Evolutionary conservation across 768 basidiomycete genomes (phyloP).

Genomic region (Phanerodontia chrysosporium): DNA sequence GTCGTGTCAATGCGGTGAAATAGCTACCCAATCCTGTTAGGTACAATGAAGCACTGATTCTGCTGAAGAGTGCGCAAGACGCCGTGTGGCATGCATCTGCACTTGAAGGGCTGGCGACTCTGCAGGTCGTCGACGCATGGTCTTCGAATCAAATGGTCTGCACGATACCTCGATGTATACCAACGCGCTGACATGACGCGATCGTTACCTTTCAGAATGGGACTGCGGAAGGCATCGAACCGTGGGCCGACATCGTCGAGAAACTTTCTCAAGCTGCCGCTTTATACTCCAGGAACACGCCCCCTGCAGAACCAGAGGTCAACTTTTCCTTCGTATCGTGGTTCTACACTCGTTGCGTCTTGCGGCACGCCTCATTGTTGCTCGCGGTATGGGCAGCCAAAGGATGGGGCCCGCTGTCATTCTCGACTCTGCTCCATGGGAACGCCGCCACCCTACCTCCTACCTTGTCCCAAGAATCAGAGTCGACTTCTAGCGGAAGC

Average conservation of each 20-base stretch:
- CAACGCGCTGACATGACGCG: too few relatives aligned
- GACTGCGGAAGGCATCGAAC: conserved; percentile 52
- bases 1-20: conserved; percentile 13
- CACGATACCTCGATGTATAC: too few relatives aligned
- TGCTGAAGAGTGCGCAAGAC: conserved; percentile 76
- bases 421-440: conserved; percentile 69
- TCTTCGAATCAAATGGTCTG: conserved; percentile 64
- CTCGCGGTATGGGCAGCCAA: conserved; percentile 83
- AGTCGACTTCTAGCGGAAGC: conserved; percentile 21
- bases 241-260: conserved; percentile 77
- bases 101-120: conserved; percentile 80
- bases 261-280: conserved; percentile 58
- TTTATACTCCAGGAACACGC: conserved; percentile 57
- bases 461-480: conserved; percentile 44
- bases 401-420: conserved; percentile 80
- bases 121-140: conserved; percentile 83
- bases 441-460: conserved; percentile 58
- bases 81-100: conserved; percentile 86
- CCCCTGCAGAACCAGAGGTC: conserved; percentile 42
- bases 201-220: conserved; percentile 46
- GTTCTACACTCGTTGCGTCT: conserved; percentile 60
- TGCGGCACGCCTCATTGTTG: conserved; percentile 71
- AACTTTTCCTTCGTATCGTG: conserved; percentile 62
- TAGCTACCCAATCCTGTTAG: conserved; percentile 34
- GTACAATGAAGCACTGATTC: conserved; percentile 79